Percentiles rank a stretch among this genome's conserved stretches.
Evolutionary conservation across 805 yeast species (phyloP).

Genomic region (Saccharomycopsis synnaedendra): DNA sequence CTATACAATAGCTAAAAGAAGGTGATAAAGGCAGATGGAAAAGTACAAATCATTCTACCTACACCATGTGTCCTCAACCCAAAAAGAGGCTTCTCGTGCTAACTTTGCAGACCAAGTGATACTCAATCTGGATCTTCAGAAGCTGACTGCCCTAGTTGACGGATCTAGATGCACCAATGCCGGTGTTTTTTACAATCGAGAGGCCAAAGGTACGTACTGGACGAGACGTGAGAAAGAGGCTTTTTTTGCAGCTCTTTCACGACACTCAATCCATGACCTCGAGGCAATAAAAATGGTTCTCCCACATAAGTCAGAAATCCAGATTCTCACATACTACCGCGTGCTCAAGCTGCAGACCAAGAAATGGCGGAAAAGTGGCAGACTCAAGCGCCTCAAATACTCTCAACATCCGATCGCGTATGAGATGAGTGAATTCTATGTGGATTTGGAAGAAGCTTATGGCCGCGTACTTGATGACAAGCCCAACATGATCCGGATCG

Average conservation of each 20-base stretch:
- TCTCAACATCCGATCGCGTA: slow-evolving; percentile 39
- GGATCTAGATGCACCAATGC: not conserved
- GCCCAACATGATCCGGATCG: no score
- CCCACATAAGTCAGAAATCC: slow-evolving; percentile 30
- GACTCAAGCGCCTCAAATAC: slow-evolving; percentile 24
- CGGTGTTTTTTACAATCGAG: not conserved
- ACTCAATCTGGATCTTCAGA: not conserved
- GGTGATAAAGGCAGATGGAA: not conserved
- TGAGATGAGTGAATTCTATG: slow-evolving; percentile 36
- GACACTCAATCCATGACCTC: slow-evolving; percentile 37
- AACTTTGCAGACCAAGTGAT: not conserved
- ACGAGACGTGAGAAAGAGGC: slow-evolving; percentile 33
- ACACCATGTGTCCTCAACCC: not conserved
- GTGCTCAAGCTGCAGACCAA: slow-evolving; percentile 21
- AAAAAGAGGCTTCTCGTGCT: not conserved
- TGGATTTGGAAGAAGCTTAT: slow-evolving; percentile 27
- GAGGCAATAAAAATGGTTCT: slow-evolving; percentile 30
- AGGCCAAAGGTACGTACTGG: slow-evolving; percentile 29
- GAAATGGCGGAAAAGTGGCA: slow-evolving; percentile 10
- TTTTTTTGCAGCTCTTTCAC: slow-evolving; percentile 38
- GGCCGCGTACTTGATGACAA: not conserved
- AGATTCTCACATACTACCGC: slow-evolving; percentile 35
- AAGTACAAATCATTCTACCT: not conserved
- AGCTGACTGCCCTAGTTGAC: not conserved
- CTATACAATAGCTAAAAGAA: not conserved